A percentile compares a stretch with the other conserved stretches of the same genome.
These are phyloP conservation scores for Incumbomyces lentus DNA, from an alignment of 2,329 filamentous ascomycete species.

Conservation along the genomic window DNA sequence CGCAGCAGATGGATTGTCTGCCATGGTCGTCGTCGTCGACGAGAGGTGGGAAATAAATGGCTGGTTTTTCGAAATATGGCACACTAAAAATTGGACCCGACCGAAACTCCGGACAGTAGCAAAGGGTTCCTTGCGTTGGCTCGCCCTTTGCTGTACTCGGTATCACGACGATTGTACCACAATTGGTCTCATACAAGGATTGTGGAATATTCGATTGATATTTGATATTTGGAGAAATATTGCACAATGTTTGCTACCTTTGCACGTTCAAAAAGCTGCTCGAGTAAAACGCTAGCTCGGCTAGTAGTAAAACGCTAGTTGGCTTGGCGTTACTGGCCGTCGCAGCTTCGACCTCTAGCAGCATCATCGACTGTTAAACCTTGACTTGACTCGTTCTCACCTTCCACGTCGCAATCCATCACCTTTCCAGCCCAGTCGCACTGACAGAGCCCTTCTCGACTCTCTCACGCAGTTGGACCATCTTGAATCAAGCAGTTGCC, in stretches of 20 bases:
- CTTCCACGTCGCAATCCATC: constrained; percentile 3
- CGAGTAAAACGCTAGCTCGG: too few species aligned
- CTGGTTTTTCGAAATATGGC: too few species aligned
- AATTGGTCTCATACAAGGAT: too few species aligned
- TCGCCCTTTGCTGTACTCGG: constrained; percentile 31
- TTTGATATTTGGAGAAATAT: constrained; percentile 2
- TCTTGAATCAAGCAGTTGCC: background rate
- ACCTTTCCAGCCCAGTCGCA: background rate
- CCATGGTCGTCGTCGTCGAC: constrained; percentile 16
- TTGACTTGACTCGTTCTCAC: background rate
- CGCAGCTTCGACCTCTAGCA: constrained; percentile 12
- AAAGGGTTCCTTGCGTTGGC: constrained; percentile 37
- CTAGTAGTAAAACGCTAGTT: too few species aligned
- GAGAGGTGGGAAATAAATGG: too few species aligned
- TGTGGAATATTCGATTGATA: too few species aligned
- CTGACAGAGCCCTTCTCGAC: too few species aligned
- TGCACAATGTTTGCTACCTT: constrained; percentile 4
- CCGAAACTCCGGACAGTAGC: constrained; percentile 13
- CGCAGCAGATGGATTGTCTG: constrained; percentile 30
- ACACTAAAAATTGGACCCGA: too few species aligned
- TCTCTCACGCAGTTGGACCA: background rate
- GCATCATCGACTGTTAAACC: constrained; percentile 4
- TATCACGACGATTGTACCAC: too few species aligned
- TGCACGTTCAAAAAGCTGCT: background rate
- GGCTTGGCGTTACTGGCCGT: constrained; percentile 5